phyloP scores from a whole-genome alignment of 2,329 filamentous ascomycete genomes.

The Aspergillus thermomutatus region DNA sequence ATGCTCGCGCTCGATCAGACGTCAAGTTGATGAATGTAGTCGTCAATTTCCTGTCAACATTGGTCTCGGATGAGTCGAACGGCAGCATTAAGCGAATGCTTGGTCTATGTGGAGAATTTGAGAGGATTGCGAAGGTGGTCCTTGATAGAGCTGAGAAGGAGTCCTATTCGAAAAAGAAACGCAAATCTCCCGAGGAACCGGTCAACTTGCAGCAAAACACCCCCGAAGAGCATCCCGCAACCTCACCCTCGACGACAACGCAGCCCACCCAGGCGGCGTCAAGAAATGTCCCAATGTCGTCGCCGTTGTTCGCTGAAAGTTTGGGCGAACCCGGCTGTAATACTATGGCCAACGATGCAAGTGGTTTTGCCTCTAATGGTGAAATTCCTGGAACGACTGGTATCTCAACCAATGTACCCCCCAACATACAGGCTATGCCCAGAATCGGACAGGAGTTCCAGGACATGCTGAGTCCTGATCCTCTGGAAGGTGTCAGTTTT shows the following conservation, averaged over 20 bases:
- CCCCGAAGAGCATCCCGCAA: constrained; percentile 12
- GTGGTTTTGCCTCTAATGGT: constrained; percentile 24
- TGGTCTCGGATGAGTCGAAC: constrained; percentile 85
- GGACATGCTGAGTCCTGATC: constrained; percentile 36
- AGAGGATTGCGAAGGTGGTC: constrained; percentile 85
- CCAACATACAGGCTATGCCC: constrained; percentile 26
- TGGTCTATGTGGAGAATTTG: constrained; percentile 91
- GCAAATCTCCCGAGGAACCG: constrained; percentile 64
- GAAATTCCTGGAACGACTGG: constrained; percentile 20
- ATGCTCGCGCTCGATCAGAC: constrained; percentile 82
- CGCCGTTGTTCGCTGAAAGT: constrained; percentile 23
- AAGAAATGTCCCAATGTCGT: constrained; percentile 22
- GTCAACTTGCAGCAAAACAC: constrained; percentile 16
- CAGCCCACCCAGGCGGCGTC: constrained; percentile 21
- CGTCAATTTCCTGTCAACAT: constrained; percentile 83
- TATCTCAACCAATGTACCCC: constrained; percentile 22
- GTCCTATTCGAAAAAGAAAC: constrained; percentile 72
- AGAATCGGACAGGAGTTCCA: constrained; percentile 33
- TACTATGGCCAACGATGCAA: constrained; percentile 12
- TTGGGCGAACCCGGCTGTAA: constrained; percentile 13
- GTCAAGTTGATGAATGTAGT: constrained; percentile 89
- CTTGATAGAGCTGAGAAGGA: constrained; percentile 91
- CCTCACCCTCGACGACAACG: constrained; percentile 21
- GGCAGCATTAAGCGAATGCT: constrained; percentile 92
- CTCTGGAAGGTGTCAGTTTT: constrained; percentile 32